A percentile compares a stretch with the other conserved stretches of the same genome.
phyloP scores from a whole-genome alignment of 345 rosid species.

The Populus deltoides region DNA sequence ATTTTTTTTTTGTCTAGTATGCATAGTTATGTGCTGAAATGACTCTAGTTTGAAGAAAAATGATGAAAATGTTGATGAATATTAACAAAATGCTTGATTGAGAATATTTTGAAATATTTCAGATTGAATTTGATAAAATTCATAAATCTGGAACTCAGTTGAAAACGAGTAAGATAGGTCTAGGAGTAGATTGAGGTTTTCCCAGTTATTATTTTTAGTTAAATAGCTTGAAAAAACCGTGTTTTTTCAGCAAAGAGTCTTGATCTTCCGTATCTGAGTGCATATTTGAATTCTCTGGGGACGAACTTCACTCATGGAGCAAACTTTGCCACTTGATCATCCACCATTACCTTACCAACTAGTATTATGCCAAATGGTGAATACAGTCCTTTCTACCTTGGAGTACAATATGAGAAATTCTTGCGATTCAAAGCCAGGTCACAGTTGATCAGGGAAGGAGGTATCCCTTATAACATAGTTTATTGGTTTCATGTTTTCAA shows the following conservation, averaged over 20 bases:
- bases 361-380: constrained; percentile 12
- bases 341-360: constrained; percentile 14
- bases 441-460: neutral
- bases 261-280: constrained; percentile 18
- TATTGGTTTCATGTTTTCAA: neutral
- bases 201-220: no score
- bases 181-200: no score
- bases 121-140: no score
- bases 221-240: neutral
- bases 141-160: no score
- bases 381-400: constrained; percentile 43
- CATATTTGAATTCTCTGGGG: constrained; percentile 30
- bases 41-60: no score
- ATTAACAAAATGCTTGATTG: no score
- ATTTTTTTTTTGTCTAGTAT: no score
- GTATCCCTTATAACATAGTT: neutral
- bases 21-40: no score
- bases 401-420: constrained; percentile 44
- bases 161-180: no score
- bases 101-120: no score
- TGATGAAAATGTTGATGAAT: no score
- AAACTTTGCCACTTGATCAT: constrained; percentile 28
- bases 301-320: constrained; percentile 32
- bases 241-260: constrained; percentile 23
- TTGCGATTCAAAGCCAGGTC: constrained; percentile 34